Base-by-base conservation (phyloP, 2,329 filamentous ascomycete genomes). In the Aureobasidium melanogenum region DNA sequence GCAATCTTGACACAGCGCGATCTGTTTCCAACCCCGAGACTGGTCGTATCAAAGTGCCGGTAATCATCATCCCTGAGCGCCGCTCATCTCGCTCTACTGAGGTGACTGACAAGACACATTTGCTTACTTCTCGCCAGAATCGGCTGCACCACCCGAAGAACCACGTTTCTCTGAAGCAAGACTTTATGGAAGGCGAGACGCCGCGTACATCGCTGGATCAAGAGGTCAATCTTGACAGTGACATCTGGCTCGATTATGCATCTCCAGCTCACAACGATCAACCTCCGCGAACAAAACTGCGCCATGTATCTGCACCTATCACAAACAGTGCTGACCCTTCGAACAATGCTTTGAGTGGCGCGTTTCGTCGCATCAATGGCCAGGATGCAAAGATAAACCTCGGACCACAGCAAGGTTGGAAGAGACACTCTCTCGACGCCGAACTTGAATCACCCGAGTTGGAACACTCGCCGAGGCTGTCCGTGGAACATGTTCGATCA, bases 1-100 rank as follows among this genome's bases (percentile, higher is more conserved):
- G 26, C 6, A 10, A 56, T n/a, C 0, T 26, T 28, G 70, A 70
- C 19, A 72, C 69, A 32, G 36, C 38, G 34, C 55, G 65, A 38
- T 38, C 58, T 34, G 39, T 52, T 6, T 66, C 64, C 14, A 63
- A 51, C 17, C 64, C 64, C 1, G 63, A 64, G 41, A 26, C 34
- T 15, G 34, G 60, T 39, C 52, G 46, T 3, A 6, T 34, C 24
- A 62, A 30, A 28, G 46, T 64, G 51, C 55, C 62, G 50, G 54
- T 50, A 44, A 52, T 62, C 3, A 44, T 51, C 43, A 38, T 62
- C 15, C 60, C 52, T 43, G 60, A 57, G 60, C 51, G 60, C 28
- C 60, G 46, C 34, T 57, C 60, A 7, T 62, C 60, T 15, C 60
- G 41, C 26, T 38, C 43, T 32, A 36, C 24, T 41, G 54, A 47